Base-by-base conservation (phyloP, 73 alveolate species). In the Tetrahymena elliotti region DNA sequence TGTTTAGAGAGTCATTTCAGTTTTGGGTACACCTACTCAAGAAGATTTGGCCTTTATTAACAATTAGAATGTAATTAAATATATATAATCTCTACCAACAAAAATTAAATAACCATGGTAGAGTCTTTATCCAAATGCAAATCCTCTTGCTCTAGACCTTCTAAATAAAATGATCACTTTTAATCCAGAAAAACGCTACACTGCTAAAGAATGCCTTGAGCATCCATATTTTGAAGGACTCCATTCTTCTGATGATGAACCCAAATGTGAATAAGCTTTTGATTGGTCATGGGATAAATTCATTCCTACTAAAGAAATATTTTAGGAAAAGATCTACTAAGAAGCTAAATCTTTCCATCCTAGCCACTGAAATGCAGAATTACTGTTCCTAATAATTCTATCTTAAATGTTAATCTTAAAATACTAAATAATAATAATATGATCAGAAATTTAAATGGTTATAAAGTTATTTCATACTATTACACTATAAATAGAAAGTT, bases 261-360 rank as follows among this genome's bases (percentile, higher is more conserved):
- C 83, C 12, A 24, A 18, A 15, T 52, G 83, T 52, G 24, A 52
- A 9, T 8, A 9, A 52, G 31, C 5, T 4, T 52, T 52, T 52
- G 83, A 52, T 52, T 98, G 99, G 99, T 93, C 98, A 34, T 98
- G 98, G 98, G 99, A 98, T 96, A 97, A 98, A 83, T 98, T 98
- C 94, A 98, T 96, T 52, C 98, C 98, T 33, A 98, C 98, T 27
- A 98, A 97, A 95, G 99, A 98, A 36, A 95, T 96, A 12, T 94
- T 98, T 31, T 97, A 98, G 95, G 84, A 94, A 93, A 97, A 97
- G 98, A 98, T 98, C 53, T 98, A 96, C 92, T 98, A 98, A 41
- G 98, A 97, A 95, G 68, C 98, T 33, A 96, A 97, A 83, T 93
- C 95, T 93, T 98, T 98, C 97, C 98, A 98, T 93, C 98, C 97